Evolutionary conservation across 2,329 filamentous ascomycete genomes (phyloP).

Genomic region (Tolypocladium cylindrosporum): DNA sequence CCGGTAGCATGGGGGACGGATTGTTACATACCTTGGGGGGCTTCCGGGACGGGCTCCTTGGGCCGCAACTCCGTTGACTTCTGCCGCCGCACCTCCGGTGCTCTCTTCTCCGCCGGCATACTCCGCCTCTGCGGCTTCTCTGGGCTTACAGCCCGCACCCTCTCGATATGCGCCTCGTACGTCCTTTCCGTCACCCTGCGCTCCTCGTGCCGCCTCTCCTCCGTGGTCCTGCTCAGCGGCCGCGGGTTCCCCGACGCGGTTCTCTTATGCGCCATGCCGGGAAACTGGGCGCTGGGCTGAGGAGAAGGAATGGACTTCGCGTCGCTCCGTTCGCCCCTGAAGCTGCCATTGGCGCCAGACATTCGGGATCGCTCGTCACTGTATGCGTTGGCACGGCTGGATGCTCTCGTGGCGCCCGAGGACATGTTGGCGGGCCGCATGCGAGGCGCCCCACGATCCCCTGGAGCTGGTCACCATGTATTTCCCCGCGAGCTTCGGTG

Average conservation of each 20-base stretch:
- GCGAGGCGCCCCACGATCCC: slow-evolving; percentile 9
- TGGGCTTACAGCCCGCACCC: slow-evolving; percentile 50
- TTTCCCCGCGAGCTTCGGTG: not conserved
- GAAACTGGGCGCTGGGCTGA: slow-evolving; percentile 21
- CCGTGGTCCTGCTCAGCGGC: slow-evolving; percentile 33
- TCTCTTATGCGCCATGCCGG: slow-evolving; percentile 42
- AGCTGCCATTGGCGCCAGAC: slow-evolving; percentile 21
- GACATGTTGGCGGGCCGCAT: slow-evolving; percentile 31
- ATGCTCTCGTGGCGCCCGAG: slow-evolving; percentile 29
- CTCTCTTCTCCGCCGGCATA: slow-evolving; percentile 25
- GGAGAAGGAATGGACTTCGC: slow-evolving; percentile 25
- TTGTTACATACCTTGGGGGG: slow-evolving; percentile 33
- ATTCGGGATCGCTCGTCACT: slow-evolving; percentile 28
- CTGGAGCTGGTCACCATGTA: not conserved
- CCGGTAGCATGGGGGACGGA: not conserved
- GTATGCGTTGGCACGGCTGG: slow-evolving; percentile 33
- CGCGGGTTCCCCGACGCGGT: slow-evolving; percentile 47
- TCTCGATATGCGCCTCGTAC: slow-evolving; percentile 53
- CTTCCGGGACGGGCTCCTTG: slow-evolving; percentile 36
- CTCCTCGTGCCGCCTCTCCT: slow-evolving; percentile 36
- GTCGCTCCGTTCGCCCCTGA: slow-evolving; percentile 24
- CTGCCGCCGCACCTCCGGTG: slow-evolving; percentile 27
- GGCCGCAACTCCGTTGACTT: slow-evolving; percentile 33
- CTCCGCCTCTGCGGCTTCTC: slow-evolving; percentile 38
- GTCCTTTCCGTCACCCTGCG: slow-evolving; percentile 44